Evolutionary conservation across 108 stramenopile genomes (phyloP).

Genomic region (Craspedostauros australis): DNA sequence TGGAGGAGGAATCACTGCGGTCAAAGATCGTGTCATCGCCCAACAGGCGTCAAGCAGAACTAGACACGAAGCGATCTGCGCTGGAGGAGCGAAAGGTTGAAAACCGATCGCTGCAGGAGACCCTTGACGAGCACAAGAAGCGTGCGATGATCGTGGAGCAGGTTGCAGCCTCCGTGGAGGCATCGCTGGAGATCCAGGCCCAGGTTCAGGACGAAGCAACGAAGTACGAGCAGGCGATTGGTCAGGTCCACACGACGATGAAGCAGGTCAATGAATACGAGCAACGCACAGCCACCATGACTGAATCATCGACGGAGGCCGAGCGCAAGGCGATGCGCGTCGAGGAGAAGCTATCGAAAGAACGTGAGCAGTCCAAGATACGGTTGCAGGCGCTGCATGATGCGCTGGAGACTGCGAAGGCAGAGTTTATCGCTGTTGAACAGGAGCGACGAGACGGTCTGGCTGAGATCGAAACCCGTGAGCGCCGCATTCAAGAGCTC

Average conservation of each 20-base stretch:
- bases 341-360: conserved; percentile 37
- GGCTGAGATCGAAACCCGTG: conserved; percentile 61
- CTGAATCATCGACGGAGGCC: conserved; percentile 22
- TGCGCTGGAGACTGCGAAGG: conserved; percentile 38
- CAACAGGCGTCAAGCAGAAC: conserved; percentile 31
- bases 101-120: conserved; percentile 15
- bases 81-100: conserved; percentile 48
- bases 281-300: conserved; percentile 24
- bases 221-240: conserved; percentile 25
- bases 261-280: conserved; percentile 33
- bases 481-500: conserved; percentile 54
- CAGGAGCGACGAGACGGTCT: conserved; percentile 72
- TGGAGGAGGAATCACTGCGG: conserved; percentile 52
- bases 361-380: conserved; percentile 38
- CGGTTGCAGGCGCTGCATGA: conserved; percentile 53
- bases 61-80: conserved; percentile 4
- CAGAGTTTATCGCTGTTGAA: conserved; percentile 59
- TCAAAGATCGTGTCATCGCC: conserved; percentile 75
- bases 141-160: conserved; percentile 8
- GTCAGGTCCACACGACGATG: conserved; percentile 26
- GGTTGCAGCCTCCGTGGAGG: conserved; percentile 31
- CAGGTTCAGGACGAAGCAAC: conserved; percentile 35
- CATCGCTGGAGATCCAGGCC: conserved; percentile 16
- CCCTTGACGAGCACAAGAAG: conserved; percentile 17
- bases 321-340: conserved; percentile 23